phyloP scores from a whole-genome alignment of 1,139 yeast species.

The Debaryomyces sp. region DNA sequence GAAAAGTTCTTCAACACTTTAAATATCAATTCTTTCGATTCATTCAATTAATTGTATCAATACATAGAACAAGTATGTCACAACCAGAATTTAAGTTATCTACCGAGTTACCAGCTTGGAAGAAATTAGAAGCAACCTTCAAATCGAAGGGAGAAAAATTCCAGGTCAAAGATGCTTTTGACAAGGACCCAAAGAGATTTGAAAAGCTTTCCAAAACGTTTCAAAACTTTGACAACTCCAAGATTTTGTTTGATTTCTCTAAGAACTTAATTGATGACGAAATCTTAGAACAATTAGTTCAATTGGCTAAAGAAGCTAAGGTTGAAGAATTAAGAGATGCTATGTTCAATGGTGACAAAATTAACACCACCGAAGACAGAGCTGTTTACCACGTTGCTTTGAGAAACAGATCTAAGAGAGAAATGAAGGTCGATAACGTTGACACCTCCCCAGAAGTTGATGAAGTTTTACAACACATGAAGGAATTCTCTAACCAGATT shows the following conservation, averaged over 20 bases:
- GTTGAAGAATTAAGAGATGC: constrained; percentile 87
- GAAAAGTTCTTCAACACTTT: not conserved
- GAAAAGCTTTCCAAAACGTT: constrained; percentile 76
- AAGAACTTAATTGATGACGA: constrained; percentile 91
- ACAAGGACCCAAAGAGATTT: constrained; percentile 72
- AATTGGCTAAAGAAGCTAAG: constrained; percentile 87
- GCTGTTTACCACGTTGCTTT: constrained; percentile 97
- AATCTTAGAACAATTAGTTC: constrained; percentile 63
- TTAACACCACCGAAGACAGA: constrained; percentile 93
- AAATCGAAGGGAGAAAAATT: constrained; percentile 65
- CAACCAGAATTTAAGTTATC: constrained; percentile 62
- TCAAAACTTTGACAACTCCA: constrained; percentile 79
- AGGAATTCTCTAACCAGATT: constrained; percentile 85
- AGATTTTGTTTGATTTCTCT: constrained; percentile 91
- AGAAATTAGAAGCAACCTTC: constrained; percentile 69
- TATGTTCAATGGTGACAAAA: constrained; percentile 90
- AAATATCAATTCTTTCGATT: not conserved
- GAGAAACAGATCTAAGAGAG: constrained; percentile 84
- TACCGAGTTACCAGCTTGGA: constrained; percentile 83
- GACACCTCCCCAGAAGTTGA: constrained; percentile 92
- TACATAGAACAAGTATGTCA: constrained; percentile 25
- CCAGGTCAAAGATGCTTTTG: constrained; percentile 77
- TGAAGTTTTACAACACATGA: constrained; percentile 89
- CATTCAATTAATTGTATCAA: constrained; percentile 1
- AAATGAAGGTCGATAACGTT: constrained; percentile 85